Base-by-base conservation (phyloP, 768 basidiomycete genomes). In the Leccinum boreale region DNA sequence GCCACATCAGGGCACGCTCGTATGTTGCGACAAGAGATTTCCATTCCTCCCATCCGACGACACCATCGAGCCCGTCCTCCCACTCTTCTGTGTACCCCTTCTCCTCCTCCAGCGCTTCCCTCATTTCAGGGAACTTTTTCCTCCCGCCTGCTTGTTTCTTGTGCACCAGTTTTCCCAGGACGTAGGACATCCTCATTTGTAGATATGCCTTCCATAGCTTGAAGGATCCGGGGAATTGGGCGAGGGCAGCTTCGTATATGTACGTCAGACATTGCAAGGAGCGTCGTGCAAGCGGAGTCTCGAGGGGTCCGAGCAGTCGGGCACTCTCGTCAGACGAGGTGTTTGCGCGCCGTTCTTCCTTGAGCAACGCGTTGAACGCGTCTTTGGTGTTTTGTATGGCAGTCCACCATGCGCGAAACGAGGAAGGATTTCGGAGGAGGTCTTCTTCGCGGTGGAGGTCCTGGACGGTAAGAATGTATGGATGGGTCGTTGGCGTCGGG, bases 21-120 rank as follows among this genome's bases (percentile, higher is more conserved):
- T 93, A 96, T 0, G 85, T 83, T 9, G 93, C 90, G 17, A 96
- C 80, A 12, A 99, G 81, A 15, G 85, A 75, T 68, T 84, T 92
- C 97, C 97, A 99, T 73, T 99, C 97, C 63, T 92, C 87, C 86
- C 89, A 97, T 5, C 96, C 97, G n/a, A 97, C 80, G 6, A 94
- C 78, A 3, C 88, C 85, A 68, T 98, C 92, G 51, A 98, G 74
- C 17, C 90, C 88, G 6, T 84, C 86, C 50, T 91, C 85, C 93
- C 95, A 98, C 62, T 89, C 79, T 68, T 92, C 86, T 49, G 89
- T 69, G 59, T 90, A 86, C 59, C 88, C 87, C 60, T 82, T 77
- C 61, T 92, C 93, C 55, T 92, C 92, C 65, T 92, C 91, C 66
- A 97, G 70, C 57, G 90, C 89, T 39, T 96, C 92, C 72, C 86